Base-by-base conservation (phyloP, 345 rosid species). In the Hibiscus tridactylites region DNA sequence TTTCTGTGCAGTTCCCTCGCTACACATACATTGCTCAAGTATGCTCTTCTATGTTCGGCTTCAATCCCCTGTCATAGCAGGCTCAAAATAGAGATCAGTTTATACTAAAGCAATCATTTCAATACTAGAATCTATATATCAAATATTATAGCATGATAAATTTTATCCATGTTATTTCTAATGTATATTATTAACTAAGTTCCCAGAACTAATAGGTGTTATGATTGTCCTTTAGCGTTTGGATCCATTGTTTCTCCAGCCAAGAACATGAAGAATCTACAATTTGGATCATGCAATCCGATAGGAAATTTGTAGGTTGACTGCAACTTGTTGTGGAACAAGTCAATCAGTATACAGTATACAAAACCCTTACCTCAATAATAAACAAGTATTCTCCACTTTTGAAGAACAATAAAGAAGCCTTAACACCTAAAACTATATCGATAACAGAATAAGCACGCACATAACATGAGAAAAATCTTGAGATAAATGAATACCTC, bases 11-110 rank as follows among this genome's bases (percentile, higher is more conserved):
- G 85, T 72, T 93, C 96, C 85, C 81, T 84, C 1, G 97, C 98
- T 61, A 91, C 91, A 76, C 93, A 91, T 7, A 91, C 91, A 70
- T 93, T 93, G 86, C 93, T 93, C 75, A 93, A 62, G 82, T 93
- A 91, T 53, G 93, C 98, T 76, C 98, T 89, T 1, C 85, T 85
- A 74, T 85, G 84, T 68, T 88, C 91, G 56, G 82, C 88, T 77
- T 79, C 91, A 68, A 79, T 76, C 4, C 90, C 97, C 96, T 88
- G 74, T 68, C 42, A 37, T 50, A 68, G 61, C 33, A 61, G 46
- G 52, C 12, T 24, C 35, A 17, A 50, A 66, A 19, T 58, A 9
- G 49, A 57, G 39, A 37, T 65, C 67, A 65, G 49, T 24, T 52
- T 35, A 9, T 19, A 44, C 42, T 37, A 37, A 37, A 37, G 42